These are phyloP conservation scores for Aspergillus fumigatiaffinis DNA, from an alignment of 2,329 filamentous ascomycete genomes.

Conservation along the genomic window DNA sequence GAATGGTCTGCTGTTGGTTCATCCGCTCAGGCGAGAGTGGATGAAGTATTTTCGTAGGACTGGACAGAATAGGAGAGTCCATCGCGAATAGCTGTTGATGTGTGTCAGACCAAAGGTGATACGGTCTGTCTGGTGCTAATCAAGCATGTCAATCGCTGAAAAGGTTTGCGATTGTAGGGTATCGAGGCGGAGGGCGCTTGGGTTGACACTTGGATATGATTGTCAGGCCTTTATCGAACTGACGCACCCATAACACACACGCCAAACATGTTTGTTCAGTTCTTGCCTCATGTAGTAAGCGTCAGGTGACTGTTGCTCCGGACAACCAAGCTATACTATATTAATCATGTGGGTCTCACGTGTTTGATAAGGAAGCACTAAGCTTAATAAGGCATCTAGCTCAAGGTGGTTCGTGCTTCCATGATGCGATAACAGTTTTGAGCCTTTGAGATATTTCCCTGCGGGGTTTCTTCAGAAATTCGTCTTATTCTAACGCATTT, in stretches of 20 bases:
- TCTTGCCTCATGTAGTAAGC: slow-evolving; percentile 12
- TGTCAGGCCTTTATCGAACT: slow-evolving; percentile 12
- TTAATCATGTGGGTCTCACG: slow-evolving; percentile 16
- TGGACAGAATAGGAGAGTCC: slow-evolving; percentile 29
- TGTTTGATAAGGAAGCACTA: slow-evolving; percentile 8
- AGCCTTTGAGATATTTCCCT: background rate
- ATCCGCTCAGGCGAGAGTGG: slow-evolving; percentile 48
- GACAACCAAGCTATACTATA: slow-evolving; percentile 17
- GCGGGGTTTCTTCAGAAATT: background rate
- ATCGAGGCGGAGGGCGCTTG: slow-evolving; percentile 15
- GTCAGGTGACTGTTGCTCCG: slow-evolving; percentile 32
- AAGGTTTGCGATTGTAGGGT: background rate
- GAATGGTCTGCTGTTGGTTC: slow-evolving; percentile 46
- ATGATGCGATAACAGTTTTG: background rate
- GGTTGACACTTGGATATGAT: slow-evolving; percentile 3
- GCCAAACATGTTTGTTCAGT: slow-evolving; percentile 23
- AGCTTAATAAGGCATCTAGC: background rate
- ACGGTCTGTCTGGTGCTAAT: background rate
- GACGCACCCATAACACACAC: slow-evolving; percentile 25
- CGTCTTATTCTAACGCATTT: background rate
- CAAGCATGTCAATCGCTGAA: slow-evolving; percentile 5
- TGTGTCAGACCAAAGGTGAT: background rate
- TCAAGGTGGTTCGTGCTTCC: slow-evolving; percentile 13
- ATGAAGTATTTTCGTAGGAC: slow-evolving; percentile 35
- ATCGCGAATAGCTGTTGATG: slow-evolving; percentile 16